These are phyloP conservation scores for Pseudoneurospora amorphoporcata DNA, from an alignment of 495 filamentous ascomycete species.

Conservation along the genomic window DNA sequence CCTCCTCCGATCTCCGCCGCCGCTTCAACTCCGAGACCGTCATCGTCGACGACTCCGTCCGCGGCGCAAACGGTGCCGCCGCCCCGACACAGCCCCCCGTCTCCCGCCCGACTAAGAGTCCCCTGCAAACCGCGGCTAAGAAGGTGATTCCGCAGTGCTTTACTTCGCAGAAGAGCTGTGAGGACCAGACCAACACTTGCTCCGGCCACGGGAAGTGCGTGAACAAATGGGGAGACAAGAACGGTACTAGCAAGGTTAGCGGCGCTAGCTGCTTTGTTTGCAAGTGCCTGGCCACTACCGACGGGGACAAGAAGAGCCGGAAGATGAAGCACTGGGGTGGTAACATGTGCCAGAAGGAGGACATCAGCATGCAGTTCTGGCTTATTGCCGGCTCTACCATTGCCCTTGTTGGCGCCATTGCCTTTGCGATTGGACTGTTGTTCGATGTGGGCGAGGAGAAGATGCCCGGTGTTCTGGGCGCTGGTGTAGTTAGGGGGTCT, in stretches of 20 bases:
- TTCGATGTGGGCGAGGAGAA: constrained; percentile 68
- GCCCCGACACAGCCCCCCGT: constrained; percentile 13
- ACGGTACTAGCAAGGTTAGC: constrained; percentile 19
- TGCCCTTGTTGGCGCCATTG: constrained; percentile 46
- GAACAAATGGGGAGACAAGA: constrained; percentile 38
- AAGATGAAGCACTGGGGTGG: constrained; percentile 60
- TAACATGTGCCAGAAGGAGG: constrained; percentile 80
- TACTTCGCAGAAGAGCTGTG: constrained; percentile 48
- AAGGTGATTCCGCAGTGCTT: constrained; percentile 51
- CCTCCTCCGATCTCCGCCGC: constrained; percentile 25
- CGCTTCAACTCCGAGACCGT: constrained; percentile 24
- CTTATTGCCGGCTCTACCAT: constrained; percentile 63
- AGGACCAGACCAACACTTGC: constrained; percentile 55
- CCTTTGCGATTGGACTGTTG: constrained; percentile 63
- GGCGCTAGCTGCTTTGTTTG: constrained; percentile 62
- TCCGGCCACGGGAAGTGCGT: constrained; percentile 65
- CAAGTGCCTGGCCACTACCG: constrained; percentile 47
- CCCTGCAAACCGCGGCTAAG: neutral
- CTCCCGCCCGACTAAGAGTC: constrained; percentile 11
- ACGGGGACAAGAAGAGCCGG: constrained; percentile 7
- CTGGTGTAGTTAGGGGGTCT: constrained; percentile 46
- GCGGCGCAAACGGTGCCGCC: constrained; percentile 7
- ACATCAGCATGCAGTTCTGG: constrained; percentile 81
- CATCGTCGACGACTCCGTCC: constrained; percentile 16
- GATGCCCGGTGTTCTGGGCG: constrained; percentile 77